Evolutionary conservation across 2,329 filamentous ascomycete species (phyloP), one percentile per base, ranked within the genome.

Genomic region (Chalara sp.): DNA sequence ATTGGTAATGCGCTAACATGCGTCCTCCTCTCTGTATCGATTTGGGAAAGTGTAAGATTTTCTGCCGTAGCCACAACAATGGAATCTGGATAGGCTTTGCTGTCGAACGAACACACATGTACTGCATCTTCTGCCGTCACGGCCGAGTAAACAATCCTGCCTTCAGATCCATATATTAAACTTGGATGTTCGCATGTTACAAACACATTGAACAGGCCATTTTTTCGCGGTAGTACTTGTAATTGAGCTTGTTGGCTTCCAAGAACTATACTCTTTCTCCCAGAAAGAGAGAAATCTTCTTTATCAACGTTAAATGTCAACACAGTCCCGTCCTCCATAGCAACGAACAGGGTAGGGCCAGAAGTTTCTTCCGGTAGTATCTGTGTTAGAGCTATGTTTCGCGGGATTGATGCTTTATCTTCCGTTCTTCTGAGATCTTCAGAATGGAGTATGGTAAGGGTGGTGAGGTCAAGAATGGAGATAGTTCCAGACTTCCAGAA

Each of bases 111-210:
- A 54, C 88, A 93, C 5, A 97, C 84, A 45, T 81, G 85, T 1
- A 84, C 84, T 1, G 89, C 88, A 56, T 90, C 85, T 54, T 96
- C 88, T 3, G 91, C 89, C 10, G 92, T 96, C 1, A 96, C 89
- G 1, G 93, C 91, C 5, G 91, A 96, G 70, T 95, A 99, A 1
- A 96, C 83, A 40, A 96, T 86, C 28, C 91, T 80, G 1, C 87
- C 89, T 64, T 96, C 90, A 0, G 84, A 83, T 6, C 87, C 87
- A 64, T 99, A 96, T 46, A 99, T 96, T 49, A 99, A 70, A 56
- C 89, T 96, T 0, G 93, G 88, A 63, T 96, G 89, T 62, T 99
- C 93, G 51, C 90, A 96, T 0, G 89, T 95, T 0, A 90, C 89
- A 65, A 99, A 95, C 0, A 99, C 84, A 60, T 87, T 95, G 64